Evolutionary conservation across 2,329 filamentous ascomycete genomes (phyloP).

Genomic region (Emergomyces africanus): DNA sequence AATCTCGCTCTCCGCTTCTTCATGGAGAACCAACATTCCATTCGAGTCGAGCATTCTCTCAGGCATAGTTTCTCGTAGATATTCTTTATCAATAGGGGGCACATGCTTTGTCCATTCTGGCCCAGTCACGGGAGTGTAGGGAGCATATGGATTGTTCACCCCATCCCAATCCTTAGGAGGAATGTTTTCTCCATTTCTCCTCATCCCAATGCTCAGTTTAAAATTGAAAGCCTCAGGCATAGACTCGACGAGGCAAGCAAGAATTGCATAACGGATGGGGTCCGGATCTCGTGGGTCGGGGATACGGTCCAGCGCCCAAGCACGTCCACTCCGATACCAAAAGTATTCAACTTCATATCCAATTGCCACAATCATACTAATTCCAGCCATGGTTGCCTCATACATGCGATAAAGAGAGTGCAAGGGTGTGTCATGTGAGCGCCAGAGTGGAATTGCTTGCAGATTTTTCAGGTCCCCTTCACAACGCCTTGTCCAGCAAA

Average conservation of each 20-base stretch:
- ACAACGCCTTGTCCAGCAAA: not conserved
- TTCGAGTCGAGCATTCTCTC: constrained; percentile 11
- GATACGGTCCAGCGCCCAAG: constrained; percentile 14
- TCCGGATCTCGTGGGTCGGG: constrained; percentile 16
- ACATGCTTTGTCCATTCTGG: constrained; percentile 12
- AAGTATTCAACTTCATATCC: constrained; percentile 16
- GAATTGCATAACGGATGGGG: constrained; percentile 18
- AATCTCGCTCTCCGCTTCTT: constrained; percentile 5
- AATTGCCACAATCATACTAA: constrained; percentile 6
- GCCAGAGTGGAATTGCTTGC: not conserved
- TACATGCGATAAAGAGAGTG: constrained; percentile 17
- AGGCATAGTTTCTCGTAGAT: constrained; percentile 12
- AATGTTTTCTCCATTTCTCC: constrained; percentile 10
- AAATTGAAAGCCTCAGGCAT: constrained; percentile 16
- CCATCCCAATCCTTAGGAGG: not conserved
- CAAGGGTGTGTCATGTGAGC: not conserved
- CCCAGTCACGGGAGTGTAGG: constrained; percentile 6
- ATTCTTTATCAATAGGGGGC: constrained; percentile 7
- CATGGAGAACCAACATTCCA: constrained; percentile 15
- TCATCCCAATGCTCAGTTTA: constrained; percentile 13
- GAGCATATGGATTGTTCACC: constrained; percentile 7
- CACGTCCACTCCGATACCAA: constrained; percentile 11
- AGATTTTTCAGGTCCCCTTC: not conserved
- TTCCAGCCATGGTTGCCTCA: constrained; percentile 9
- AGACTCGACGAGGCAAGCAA: constrained; percentile 16